Conservation (phyloP, 345 rosid species). For the Geranium rotundifolium region DNA sequence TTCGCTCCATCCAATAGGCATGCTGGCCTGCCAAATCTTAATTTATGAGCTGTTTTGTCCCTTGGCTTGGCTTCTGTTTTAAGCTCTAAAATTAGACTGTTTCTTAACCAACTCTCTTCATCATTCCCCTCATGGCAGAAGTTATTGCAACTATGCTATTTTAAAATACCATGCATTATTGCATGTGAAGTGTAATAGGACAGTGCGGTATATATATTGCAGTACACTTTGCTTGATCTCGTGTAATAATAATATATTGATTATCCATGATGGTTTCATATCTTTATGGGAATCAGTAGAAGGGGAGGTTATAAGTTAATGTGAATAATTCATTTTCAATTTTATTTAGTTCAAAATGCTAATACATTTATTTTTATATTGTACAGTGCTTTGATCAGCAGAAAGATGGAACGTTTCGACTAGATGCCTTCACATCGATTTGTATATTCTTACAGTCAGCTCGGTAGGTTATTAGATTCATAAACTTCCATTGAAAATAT, state of each 20-base stretch:
- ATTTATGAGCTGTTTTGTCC: too few species aligned
- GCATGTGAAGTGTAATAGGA: neutral
- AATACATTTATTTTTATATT: neutral
- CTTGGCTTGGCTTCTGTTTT: too few species aligned
- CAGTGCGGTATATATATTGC: neutral
- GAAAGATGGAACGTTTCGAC: slow-evolving; percentile 48
- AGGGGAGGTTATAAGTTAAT: neutral
- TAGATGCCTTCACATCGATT: slow-evolving; percentile 60
- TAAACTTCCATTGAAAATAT: neutral
- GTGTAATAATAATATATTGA: neutral
- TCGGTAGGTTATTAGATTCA: slow-evolving; percentile 22
- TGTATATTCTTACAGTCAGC: slow-evolving; percentile 63
- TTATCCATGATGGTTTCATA: too few species aligned
- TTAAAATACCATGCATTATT: neutral
- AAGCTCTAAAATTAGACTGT: neutral
- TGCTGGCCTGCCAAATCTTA: too few species aligned
- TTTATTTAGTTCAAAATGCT: slow-evolving; percentile 3
- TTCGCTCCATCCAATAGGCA: too few species aligned
- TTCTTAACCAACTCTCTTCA: neutral
- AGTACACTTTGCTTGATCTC: neutral
- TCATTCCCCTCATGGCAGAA: neutral
- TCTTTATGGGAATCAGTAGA: neutral
- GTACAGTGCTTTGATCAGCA: slow-evolving; percentile 52
- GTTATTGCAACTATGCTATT: neutral
- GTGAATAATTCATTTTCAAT: neutral